Percentiles rank a stretch among this genome's conserved stretches.
These are phyloP conservation scores for Xylaria sp. DNA, from an alignment of 2,329 filamentous ascomycete species.

Conservation along the genomic window DNA sequence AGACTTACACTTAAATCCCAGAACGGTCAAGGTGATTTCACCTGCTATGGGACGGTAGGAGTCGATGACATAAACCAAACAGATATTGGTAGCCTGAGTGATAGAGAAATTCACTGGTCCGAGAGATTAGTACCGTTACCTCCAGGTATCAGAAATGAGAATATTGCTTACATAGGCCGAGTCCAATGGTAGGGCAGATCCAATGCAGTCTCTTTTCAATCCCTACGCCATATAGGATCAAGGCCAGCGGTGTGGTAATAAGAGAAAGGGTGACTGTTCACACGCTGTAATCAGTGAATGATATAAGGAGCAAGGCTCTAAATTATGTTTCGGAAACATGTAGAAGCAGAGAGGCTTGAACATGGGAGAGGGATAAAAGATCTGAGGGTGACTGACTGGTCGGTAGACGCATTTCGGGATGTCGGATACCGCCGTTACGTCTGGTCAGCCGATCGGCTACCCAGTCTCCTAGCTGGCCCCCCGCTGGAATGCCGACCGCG, in stretches of 20 bases:
- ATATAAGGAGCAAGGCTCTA: too few relatives aligned
- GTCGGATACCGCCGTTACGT: slow-evolving; percentile 60
- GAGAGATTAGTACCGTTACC: background rate
- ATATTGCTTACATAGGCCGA: slow-evolving; percentile 54
- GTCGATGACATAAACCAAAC: slow-evolving; percentile 63
- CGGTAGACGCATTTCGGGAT: slow-evolving; percentile 65
- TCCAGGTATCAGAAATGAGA: background rate
- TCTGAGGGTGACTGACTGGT: too few relatives aligned
- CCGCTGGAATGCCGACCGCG: slow-evolving; percentile 54
- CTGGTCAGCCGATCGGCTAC: slow-evolving; percentile 55
- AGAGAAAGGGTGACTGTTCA: slow-evolving; percentile 56
- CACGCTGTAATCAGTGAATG: too few relatives aligned
- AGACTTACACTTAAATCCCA: slow-evolving; percentile 59
- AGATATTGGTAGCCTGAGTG: slow-evolving; percentile 60
- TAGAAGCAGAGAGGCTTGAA: too few relatives aligned
- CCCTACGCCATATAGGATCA: slow-evolving; percentile 55
- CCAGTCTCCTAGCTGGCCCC: slow-evolving; percentile 55
- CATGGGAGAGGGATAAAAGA: too few relatives aligned
- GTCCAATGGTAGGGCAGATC: slow-evolving; percentile 61
- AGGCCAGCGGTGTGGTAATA: slow-evolving; percentile 53
- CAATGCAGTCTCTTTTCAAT: slow-evolving; percentile 55
- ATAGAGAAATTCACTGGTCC: slow-evolving; percentile 59
- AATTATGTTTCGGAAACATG: too few relatives aligned
- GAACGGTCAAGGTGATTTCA: slow-evolving; percentile 58
- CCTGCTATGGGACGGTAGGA: slow-evolving; percentile 62